Evolutionary conservation across 352 stramenopile species (phyloP).

Genomic region (Albugo candida): DNA sequence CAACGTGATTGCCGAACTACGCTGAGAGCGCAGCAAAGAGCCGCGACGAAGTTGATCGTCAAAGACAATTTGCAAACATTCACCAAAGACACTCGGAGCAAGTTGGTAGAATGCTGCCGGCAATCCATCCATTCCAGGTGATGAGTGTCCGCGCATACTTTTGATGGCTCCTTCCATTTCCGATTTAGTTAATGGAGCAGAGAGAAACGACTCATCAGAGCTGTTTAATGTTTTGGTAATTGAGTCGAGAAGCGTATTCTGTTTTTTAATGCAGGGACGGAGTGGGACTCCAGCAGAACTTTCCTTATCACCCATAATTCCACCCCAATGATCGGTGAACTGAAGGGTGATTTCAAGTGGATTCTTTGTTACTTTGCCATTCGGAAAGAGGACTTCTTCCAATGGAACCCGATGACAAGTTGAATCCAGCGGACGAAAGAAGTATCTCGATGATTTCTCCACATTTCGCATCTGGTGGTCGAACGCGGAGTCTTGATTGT

Average conservation of each 20-base stretch:
- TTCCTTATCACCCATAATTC: slow-evolving; percentile 1
- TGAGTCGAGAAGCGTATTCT: neutral
- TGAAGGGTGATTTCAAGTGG: slow-evolving; percentile 2
- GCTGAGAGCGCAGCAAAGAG: slow-evolving; percentile 6
- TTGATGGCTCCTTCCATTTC: neutral
- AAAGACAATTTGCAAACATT: slow-evolving; percentile 10
- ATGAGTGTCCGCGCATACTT: neutral
- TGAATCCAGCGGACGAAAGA: slow-evolving; percentile 3
- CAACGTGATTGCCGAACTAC: slow-evolving; percentile 7
- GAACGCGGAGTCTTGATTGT: slow-evolving; percentile 7
- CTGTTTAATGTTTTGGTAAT: neutral
- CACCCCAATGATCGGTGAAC: slow-evolving; percentile 6
- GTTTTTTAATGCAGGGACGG: neutral
- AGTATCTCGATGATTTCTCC: slow-evolving; percentile 4
- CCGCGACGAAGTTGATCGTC: slow-evolving; percentile 6
- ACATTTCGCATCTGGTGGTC: slow-evolving; percentile 1
- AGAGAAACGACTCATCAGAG: neutral
- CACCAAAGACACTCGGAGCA: slow-evolving; percentile 8
- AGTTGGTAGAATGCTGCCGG: slow-evolving; percentile 12
- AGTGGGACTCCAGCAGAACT: neutral
- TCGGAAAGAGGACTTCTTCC: slow-evolving; percentile 1
- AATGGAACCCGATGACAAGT: slow-evolving; percentile 1
- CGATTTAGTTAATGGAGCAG: neutral
- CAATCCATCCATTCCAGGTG: slow-evolving; percentile 3
- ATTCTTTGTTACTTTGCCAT: slow-evolving; percentile 2